Base-by-base conservation (phyloP, 225 moss, liverwort and hornwort species). In the Bryoerythrophyllum caledonicum region DNA sequence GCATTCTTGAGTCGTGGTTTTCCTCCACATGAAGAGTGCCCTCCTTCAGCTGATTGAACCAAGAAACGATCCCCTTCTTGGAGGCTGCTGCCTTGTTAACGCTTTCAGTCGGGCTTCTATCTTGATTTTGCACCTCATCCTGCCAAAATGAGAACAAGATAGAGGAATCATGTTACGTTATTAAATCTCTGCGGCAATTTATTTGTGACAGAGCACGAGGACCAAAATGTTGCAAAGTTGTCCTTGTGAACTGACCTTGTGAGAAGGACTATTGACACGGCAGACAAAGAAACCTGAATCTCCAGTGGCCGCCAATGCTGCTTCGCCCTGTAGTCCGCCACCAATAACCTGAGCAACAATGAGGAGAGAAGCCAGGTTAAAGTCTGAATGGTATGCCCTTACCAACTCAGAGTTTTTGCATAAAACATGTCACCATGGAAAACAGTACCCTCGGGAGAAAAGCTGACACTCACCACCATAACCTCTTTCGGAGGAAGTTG, bases 231-330 rank as follows among this genome's bases (percentile, higher is more conserved):
- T n/a, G n/a, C n/a, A n/a, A n/a, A n/a, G n/a, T n/a, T 70, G 34
- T 65, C 16, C 34, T 65, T 21, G 71, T 63, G 55, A 48, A 70
- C 75, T 76, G 25, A 82, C 82, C 68, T 88, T 82, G 56, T 55
- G 38, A 63, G 76, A 62, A 56, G 78, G 68, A 76, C 81, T 83
- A 71, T 82, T 80, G 25, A 93, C 75, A 25, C 84, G 84, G 79
- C 93, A 93, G 40, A 93, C 76, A 53, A 90, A 93, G 74, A 90
- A 90, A 27, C 93, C 90, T 0, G 84, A 80, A 51, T 88, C 84
- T 60, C 74, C 81, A 34, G 86, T 82, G 63, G 86, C 81, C 63
- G 54, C 74, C 35, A 83, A 68, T 27, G 89, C 67, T 73, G 86
- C 84, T 67, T 90, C 85, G 62, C 91, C 86, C 26, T 81, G 61